Conservation (phyloP, 2,329 filamentous ascomycete genomes). For the Beauveria medogensis region DNA sequence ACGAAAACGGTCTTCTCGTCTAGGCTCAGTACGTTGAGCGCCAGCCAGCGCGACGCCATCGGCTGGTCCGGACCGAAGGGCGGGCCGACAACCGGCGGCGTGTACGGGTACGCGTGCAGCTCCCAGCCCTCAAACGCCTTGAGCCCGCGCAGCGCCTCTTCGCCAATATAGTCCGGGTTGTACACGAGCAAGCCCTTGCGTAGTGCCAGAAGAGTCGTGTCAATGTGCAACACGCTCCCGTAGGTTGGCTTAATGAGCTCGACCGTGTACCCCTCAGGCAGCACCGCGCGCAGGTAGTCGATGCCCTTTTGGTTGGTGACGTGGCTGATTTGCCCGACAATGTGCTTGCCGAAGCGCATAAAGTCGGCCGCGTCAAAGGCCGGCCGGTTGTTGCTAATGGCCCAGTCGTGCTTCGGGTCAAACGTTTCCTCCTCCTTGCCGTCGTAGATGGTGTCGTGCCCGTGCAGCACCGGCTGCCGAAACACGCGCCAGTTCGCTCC, state of each 20-base stretch:
- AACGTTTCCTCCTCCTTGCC: background rate
- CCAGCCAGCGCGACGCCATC: constrained; percentile 22
- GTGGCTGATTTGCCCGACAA: constrained; percentile 6
- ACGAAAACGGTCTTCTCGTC: constrained; percentile 20
- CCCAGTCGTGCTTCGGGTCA: background rate
- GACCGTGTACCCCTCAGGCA: constrained; percentile 18
- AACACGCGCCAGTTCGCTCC: background rate
- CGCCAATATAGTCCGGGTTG: constrained; percentile 19
- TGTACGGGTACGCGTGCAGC: constrained; percentile 18
- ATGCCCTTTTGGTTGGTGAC: constrained; percentile 5
- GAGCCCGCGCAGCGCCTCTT: constrained; percentile 17
- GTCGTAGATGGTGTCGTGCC: constrained; percentile 1
- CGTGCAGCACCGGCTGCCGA: background rate
- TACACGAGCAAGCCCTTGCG: constrained; percentile 21
- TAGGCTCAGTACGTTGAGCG: constrained; percentile 20
- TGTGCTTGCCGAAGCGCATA: constrained; percentile 1
- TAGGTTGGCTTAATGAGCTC: constrained; percentile 21
- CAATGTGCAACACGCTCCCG: constrained; percentile 22
- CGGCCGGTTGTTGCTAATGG: constrained; percentile 4
- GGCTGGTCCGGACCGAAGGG: constrained; percentile 17
- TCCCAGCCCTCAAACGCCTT: constrained; percentile 21
- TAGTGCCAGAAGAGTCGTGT: constrained; percentile 23
- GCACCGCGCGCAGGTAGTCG: background rate
- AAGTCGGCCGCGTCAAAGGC: constrained; percentile 9
- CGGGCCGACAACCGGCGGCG: constrained; percentile 9